Evolutionary conservation across 495 filamentous ascomycete genomes (phyloP), one percentile per base, ranked within the genome.

Genomic region (Stereocaulon alpinum): DNA sequence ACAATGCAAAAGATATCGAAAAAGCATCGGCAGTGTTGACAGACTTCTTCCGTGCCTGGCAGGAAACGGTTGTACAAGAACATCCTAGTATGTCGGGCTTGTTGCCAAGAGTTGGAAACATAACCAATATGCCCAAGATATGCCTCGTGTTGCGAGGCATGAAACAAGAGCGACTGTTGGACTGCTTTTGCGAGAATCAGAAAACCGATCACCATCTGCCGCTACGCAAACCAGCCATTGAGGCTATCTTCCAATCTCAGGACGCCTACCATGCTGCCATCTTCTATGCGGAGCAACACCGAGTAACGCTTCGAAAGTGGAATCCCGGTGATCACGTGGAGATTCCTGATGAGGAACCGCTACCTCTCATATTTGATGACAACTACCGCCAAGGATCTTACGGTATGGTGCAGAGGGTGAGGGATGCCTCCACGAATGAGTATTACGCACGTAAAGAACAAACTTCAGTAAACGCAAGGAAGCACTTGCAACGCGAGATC

Each of bases 41-140:
- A 5, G 61, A 51, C 24, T 59, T 63, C 41, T 42, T 54, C 30
- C n/a, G 60, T 20, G 61, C 61, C n/a, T 63, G 61, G 56, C n/a
- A 17, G 24, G 40, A 45, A 24, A 34, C 42, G 4, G n/a, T 24
- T 27, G 20, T 47, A 4, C 17, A 48, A 48, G 24, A 44, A 24
- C 20, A 24, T 56, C 30, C 10, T 17, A 34, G 44, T 32, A 29
- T 37, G 34, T 29, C 42, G 22, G 54, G 58, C 14, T 12, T 18
- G 34, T 6, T 45, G 5, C 40, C 12, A 3, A 44, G 32, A 15
- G 24, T 53, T 5, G 24, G 14, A 43, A 52, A 48, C 11, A 27
- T 63, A 11, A 37, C 50, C n/a, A 32, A 43, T 4, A 53, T 54
- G 30, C 45, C 32, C 30, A 42, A 24, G 18, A 63, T 59, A 4